Evolutionary conservation across 2,329 filamentous ascomycete genomes (phyloP).

Genomic region (Neonectria coccinea): DNA sequence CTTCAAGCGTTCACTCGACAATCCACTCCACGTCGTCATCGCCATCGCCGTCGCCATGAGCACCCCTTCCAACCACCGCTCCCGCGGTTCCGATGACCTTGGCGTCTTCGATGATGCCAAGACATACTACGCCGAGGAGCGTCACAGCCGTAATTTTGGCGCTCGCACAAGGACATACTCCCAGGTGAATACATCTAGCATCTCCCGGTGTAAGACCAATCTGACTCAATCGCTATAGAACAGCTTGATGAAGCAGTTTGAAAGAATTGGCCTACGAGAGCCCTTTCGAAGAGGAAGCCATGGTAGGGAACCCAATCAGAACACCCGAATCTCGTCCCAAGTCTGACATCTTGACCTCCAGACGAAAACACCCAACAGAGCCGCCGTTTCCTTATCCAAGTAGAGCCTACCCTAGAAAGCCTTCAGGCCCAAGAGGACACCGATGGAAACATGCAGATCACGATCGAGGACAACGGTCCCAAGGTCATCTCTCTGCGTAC

Average conservation of each 20-base stretch:
- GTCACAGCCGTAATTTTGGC: slow-evolving; percentile 62
- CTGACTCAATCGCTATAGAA: slow-evolving; percentile 58
- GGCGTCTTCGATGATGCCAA: slow-evolving; percentile 67
- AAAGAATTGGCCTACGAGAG: slow-evolving; percentile 63
- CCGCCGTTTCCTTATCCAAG: slow-evolving; percentile 87
- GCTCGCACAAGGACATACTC: slow-evolving; percentile 68
- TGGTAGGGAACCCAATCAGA: slow-evolving; percentile 54
- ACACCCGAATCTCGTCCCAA: not conserved
- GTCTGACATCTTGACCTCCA: slow-evolving; percentile 50
- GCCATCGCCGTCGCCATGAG: slow-evolving; percentile 42
- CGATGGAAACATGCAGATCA: slow-evolving; percentile 95
- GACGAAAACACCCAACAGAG: slow-evolving; percentile 77
- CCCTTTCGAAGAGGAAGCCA: slow-evolving; percentile 71
- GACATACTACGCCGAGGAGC: slow-evolving; percentile 69
- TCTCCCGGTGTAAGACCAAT: slow-evolving; percentile 3
- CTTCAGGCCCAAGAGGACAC: slow-evolving; percentile 90
- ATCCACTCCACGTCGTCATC: slow-evolving; percentile 16
- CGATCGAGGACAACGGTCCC: slow-evolving; percentile 93
- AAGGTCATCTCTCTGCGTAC: slow-evolving; percentile 91
- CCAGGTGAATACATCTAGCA: slow-evolving; percentile 55
- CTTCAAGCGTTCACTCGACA: slow-evolving; percentile 14
- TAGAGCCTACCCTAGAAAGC: slow-evolving; percentile 83
- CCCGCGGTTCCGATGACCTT: slow-evolving; percentile 59
- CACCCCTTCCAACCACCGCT: slow-evolving; percentile 44
- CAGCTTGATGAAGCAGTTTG: slow-evolving; percentile 64